phyloP scores from a whole-genome alignment of 768 basidiomycete species.

The Amanita pallidorosea region DNA sequence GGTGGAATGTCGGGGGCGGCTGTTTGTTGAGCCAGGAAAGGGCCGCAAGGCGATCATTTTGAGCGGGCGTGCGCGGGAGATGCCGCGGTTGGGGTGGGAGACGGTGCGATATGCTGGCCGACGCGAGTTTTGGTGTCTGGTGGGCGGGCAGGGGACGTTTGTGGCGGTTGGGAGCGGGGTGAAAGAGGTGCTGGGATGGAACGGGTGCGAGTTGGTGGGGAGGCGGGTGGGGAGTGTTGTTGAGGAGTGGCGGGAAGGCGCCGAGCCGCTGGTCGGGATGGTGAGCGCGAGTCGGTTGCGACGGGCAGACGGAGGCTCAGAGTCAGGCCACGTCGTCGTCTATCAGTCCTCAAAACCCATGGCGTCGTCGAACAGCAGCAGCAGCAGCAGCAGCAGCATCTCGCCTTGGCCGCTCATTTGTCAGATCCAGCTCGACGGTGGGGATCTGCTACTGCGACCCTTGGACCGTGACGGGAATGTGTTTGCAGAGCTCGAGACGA shows the following conservation, averaged over 20 bases:
- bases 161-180: conserved; percentile 39
- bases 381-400: conserved; percentile 11
- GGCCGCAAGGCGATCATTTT: conserved; percentile 91
- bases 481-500: conserved; percentile 63
- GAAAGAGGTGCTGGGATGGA: conserved; percentile 59
- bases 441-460: too few species aligned
- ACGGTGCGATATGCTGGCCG: conserved; percentile 24
- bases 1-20: conserved; percentile 83
- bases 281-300: conserved; percentile 21
- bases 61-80: conserved; percentile 64
- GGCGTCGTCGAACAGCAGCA: too few species aligned
- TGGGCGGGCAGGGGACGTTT: conserved; percentile 34
- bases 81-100: conserved; percentile 55
- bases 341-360: conserved; percentile 9
- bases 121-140: conserved; percentile 44
- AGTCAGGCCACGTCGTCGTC: conserved; percentile 14
- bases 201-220: conserved; percentile 41
- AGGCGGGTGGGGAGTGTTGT: conserved; percentile 27
- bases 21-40: conserved; percentile 90
- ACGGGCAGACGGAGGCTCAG: conserved; percentile 22
- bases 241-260: neutral
- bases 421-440: conserved; percentile 23
- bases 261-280: conserved; percentile 3
- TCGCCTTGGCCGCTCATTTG: conserved; percentile 25
- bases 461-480: conserved; percentile 24